phyloP scores from a whole-genome alignment of 805 yeast species.

The Kurtzmaniella cleridarum region DNA sequence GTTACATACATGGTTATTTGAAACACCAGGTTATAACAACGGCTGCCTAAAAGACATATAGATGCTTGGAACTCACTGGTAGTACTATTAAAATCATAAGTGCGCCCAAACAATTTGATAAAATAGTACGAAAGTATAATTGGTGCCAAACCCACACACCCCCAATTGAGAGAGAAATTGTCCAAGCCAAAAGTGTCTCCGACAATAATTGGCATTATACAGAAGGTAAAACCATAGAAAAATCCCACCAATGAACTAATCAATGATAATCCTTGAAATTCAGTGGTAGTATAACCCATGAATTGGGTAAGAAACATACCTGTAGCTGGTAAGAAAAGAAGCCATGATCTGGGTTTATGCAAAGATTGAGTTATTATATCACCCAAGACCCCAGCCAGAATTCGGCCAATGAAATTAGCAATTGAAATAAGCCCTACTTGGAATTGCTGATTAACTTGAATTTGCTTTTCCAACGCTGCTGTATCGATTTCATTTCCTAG shows the following conservation, averaged over 20 bases:
- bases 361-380: constrained; percentile 49
- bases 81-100: constrained; percentile 48
- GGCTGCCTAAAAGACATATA: constrained; percentile 26
- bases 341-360: constrained; percentile 45
- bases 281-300: constrained; percentile 32
- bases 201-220: constrained; percentile 70
- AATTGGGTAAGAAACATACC: constrained; percentile 48
- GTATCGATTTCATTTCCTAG: constrained; percentile 10
- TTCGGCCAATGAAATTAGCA: constrained; percentile 62
- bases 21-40: constrained; percentile 44
- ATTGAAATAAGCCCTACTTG: constrained; percentile 72
- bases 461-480: constrained; percentile 17
- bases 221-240: constrained; percentile 69
- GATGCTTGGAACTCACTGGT: constrained; percentile 7
- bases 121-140: constrained; percentile 54
- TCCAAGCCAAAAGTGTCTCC: constrained; percentile 69
- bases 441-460: constrained; percentile 56
- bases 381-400: constrained; percentile 58
- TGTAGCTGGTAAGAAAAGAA: constrained; percentile 48
- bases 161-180: constrained; percentile 69
- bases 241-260: constrained; percentile 58
- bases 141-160: constrained; percentile 63
- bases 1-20: constrained; percentile 30
- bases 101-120: constrained; percentile 57
- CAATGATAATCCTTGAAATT: constrained; percentile 37